Evolutionary conservation across 208 protist genomes (phyloP).

Genomic region (Acanthamoeba sp.): DNA sequence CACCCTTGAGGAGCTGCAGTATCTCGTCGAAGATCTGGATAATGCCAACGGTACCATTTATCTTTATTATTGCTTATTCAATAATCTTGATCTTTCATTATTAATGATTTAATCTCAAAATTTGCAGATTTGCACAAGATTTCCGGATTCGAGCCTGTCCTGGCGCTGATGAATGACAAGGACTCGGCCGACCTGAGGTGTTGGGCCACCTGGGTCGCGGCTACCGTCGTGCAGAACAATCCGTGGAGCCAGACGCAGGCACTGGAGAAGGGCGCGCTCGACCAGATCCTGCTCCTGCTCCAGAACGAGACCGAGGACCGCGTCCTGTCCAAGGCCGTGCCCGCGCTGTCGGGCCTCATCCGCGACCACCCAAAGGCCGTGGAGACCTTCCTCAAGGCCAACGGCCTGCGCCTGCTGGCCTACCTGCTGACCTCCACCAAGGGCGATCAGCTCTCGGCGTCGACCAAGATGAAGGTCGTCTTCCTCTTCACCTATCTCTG

Average conservation of each 20-base stretch:
- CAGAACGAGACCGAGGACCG: conserved; percentile 40
- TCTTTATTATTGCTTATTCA: not conserved
- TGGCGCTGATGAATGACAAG: conserved; percentile 4
- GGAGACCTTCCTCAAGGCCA: conserved; percentile 50
- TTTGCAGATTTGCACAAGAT: conserved; percentile 40
- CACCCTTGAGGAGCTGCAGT: conserved; percentile 21
- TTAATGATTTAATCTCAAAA: not conserved
- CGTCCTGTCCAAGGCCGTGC: conserved; percentile 52
- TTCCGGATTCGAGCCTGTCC: conserved; percentile 29
- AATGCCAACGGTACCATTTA: conserved; percentile 12
- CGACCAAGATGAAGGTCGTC: conserved; percentile 49
- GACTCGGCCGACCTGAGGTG: not conserved
- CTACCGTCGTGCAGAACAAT: conserved; percentile 46
- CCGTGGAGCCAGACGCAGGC: conserved; percentile 4
- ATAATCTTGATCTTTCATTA: conserved; percentile 5
- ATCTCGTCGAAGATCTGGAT: not conserved
- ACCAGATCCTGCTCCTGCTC: not conserved
- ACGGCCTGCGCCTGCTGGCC: conserved; percentile 38
- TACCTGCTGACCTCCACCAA: conserved; percentile 36
- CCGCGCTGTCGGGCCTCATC: conserved; percentile 25
- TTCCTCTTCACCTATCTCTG: conserved; percentile 38
- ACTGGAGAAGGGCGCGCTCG: conserved; percentile 18
- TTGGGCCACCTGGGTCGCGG: conserved; percentile 29
- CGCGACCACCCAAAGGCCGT: conserved; percentile 49
- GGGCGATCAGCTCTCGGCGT: not conserved